phyloP scores from a whole-genome alignment of 176 grass and related monocot genomes.

The Puya raimondii region DNA sequence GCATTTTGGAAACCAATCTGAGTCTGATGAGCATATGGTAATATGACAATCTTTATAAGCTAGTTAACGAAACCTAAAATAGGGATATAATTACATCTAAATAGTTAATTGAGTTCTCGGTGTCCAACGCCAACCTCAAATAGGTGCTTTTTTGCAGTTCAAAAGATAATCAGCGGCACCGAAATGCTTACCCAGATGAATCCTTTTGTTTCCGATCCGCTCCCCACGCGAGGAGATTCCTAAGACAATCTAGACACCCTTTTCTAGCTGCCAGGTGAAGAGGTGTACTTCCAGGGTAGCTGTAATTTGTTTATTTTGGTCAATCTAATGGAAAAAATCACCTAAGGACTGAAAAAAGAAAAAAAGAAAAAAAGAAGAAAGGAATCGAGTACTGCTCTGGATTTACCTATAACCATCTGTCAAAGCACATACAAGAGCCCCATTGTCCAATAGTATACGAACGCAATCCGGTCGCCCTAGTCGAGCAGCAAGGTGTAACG shows the following conservation, averaged over 20 bases:
- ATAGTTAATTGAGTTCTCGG: too few species aligned
- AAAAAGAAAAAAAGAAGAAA: not conserved
- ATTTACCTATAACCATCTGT: slow-evolving; percentile 68
- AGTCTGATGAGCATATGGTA: not conserved
- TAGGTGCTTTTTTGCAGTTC: not conserved
- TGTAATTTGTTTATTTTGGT: slow-evolving; percentile 14
- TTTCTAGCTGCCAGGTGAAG: slow-evolving; percentile 82
- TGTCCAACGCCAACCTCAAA: not conserved
- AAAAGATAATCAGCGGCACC: not conserved
- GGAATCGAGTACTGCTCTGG: not conserved
- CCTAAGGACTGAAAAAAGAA: not conserved
- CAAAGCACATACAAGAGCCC: slow-evolving; percentile 62
- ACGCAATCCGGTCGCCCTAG: slow-evolving; percentile 68
- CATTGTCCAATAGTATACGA: slow-evolving; percentile 79
- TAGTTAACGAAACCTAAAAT: too few species aligned
- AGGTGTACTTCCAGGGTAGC: slow-evolving; percentile 69
- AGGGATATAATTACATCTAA: too few species aligned
- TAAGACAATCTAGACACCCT: slow-evolving; percentile 85
- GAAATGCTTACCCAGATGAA: slow-evolving; percentile 54
- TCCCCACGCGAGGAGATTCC: slow-evolving; percentile 85
- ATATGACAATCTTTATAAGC: not conserved
- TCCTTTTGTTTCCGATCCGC: slow-evolving; percentile 88
- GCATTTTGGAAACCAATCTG: not conserved
- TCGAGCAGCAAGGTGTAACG: slow-evolving; percentile 78
- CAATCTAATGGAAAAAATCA: slow-evolving; percentile 1